phyloP scores from a whole-genome alignment of 768 basidiomycete genomes.

The Pseudohyphozyma bogoriensis region DNA sequence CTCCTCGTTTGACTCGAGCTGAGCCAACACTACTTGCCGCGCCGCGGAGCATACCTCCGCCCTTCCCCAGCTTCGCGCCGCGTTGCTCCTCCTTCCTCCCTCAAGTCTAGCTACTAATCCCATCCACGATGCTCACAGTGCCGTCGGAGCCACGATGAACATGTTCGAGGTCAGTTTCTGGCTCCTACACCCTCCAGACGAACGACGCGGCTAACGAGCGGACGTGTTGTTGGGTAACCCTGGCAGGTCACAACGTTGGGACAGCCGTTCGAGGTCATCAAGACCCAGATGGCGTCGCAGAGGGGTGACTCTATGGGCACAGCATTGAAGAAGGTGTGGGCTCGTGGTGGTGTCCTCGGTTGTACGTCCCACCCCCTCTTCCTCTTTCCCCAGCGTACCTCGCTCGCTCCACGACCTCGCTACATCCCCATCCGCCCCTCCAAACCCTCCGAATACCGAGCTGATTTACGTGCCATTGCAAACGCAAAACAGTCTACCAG shows the following conservation, averaged over 20 bases:
- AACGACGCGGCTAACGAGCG: neutral
- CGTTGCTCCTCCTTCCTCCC: too few species aligned
- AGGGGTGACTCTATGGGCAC: constrained; percentile 75
- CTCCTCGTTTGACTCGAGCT: too few species aligned
- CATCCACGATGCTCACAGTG: too few species aligned
- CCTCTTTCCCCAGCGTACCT: neutral
- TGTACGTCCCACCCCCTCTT: constrained; percentile 35
- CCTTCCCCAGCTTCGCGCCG: too few species aligned
- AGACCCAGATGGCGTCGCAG: constrained; percentile 99
- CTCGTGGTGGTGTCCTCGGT: constrained; percentile 75
- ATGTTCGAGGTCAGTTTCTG: neutral
- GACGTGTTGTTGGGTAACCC: neutral
- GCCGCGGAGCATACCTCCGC: too few species aligned
- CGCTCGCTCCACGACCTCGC: too few species aligned
- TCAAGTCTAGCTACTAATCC: too few species aligned
- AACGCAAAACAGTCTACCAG: constrained; percentile 58
- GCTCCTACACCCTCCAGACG: neutral
- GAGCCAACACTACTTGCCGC: too few species aligned
- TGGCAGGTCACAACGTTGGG: constrained; percentile 87
- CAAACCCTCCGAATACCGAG: neutral
- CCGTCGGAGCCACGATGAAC: neutral
- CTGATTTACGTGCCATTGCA: neutral
- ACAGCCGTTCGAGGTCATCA: constrained; percentile 93
- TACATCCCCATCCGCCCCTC: neutral
- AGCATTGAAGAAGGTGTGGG: constrained; percentile 77